Base-by-base conservation (phyloP, 306 rosid genomes). In the Prunus mongolica region DNA sequence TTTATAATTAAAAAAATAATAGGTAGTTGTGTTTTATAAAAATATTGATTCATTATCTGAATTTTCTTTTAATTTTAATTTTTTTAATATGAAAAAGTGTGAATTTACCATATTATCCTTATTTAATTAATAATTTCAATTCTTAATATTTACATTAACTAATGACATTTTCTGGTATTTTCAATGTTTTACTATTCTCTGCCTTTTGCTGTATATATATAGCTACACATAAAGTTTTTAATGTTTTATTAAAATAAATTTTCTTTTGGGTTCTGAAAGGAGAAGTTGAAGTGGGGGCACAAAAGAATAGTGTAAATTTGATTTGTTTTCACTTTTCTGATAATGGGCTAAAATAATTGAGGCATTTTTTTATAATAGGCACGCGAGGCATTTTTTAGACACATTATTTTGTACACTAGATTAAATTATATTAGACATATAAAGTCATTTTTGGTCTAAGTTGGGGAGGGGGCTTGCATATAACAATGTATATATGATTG, bases 341-440 rank as follows among this genome's bases (percentile, higher is more conserved):
- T 19, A 69, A 80, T 24, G 76, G 71, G 71, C 52, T 22, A 78
- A 67, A 34, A 34, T 34, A 34, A 34, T 34, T 34, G 51, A 78
- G 6, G 24, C 24, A 71, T 70, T 49, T 62, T 62, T 38, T 58
- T 78, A 51, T 34, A 18, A 27, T 18, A 51, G n/a, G 19, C 45
- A 46, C 27, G 47, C 34, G 50, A 78, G 5, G 24, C 12, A 62
- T 70, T 49, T 62, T 38, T 58, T 78, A 51, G 50, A 55, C 30
- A 50, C 15, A 24, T 34, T 52, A 51, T 66, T 38, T 24, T 22
- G 71, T 55, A 76, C 55, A 61, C 60, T 60, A 24, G 0, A 13
- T 16, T 54, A 54, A 44, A 1, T 54, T 30, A 68, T 70, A 5
- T 1, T 14, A 67, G 18, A 67, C 80, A 65, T 65, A 45, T 41